Percentiles rank a stretch among this genome's conserved stretches.
Conservation (phyloP, 495 filamentous ascomycete species). For the Penicillium egyptiacum region DNA sequence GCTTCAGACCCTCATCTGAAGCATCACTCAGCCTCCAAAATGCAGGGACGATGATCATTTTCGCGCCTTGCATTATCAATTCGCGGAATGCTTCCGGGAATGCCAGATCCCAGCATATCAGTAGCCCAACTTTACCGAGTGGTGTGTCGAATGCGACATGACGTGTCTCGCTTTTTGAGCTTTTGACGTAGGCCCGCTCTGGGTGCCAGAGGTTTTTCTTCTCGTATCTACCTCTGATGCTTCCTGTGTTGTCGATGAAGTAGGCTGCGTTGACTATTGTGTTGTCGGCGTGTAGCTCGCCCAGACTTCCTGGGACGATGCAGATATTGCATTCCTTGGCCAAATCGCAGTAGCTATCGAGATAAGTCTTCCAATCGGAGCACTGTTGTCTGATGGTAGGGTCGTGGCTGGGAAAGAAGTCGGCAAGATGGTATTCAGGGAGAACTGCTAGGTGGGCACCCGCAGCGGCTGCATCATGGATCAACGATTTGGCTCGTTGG, state of each 20-base stretch:
- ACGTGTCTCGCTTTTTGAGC: conserved; percentile 36
- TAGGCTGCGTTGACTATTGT: conserved; percentile 59
- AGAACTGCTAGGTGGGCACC: no score
- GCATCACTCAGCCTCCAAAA: conserved; percentile 10
- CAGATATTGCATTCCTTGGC: no score
- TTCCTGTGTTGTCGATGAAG: conserved; percentile 63
- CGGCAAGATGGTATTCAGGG: no score
- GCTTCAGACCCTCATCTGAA: no score
- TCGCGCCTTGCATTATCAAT: conserved; percentile 65
- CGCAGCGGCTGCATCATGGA: no score
- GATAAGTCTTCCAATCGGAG: no score
- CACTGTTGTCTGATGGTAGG: no score
- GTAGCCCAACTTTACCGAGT: conserved; percentile 63
- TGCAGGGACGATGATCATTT: conserved; percentile 56
- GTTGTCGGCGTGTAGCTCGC: no score
- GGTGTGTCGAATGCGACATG: conserved; percentile 71
- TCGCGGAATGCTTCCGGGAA: conserved; percentile 79
- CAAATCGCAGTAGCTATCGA: no score
- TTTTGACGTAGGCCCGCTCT: conserved; percentile 52
- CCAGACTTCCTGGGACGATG: no score
- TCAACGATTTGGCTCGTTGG: no score
- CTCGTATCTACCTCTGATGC: conserved; percentile 60
- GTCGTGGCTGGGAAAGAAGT: no score
- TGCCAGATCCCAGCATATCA: conserved; percentile 80
- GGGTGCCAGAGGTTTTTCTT: conserved; percentile 78